Evolutionary conservation across 2,329 filamentous ascomycete genomes (phyloP).

Genomic region (Arthrinium puccinioides): DNA sequence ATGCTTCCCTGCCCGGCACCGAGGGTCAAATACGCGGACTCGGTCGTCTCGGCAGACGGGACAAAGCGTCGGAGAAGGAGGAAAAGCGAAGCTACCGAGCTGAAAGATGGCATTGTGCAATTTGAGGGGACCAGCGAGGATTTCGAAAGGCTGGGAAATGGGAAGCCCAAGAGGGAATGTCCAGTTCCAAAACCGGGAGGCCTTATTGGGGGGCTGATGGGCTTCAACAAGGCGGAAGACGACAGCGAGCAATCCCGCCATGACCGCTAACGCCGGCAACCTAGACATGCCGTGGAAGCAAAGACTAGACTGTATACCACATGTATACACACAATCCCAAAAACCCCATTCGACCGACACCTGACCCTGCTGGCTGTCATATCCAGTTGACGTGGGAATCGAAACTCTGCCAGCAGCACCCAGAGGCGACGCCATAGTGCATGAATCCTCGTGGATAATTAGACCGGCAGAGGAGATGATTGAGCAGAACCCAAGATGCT

Average conservation of each 20-base stretch:
- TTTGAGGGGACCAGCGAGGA: constrained; percentile 35
- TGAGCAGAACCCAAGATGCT: too few relatives aligned
- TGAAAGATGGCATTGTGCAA: constrained; percentile 40
- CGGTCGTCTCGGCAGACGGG: constrained; percentile 28
- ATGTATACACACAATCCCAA: constrained; percentile 1
- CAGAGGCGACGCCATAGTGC: too few relatives aligned
- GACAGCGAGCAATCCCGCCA: constrained; percentile 4
- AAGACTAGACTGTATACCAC: constrained; percentile 7
- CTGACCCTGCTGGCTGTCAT: neutral
- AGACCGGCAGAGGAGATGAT: too few relatives aligned
- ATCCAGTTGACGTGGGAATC: too few relatives aligned
- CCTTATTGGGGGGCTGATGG: constrained; percentile 66
- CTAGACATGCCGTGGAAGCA: too few relatives aligned
- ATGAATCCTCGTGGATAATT: too few relatives aligned
- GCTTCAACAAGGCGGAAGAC: constrained; percentile 45
- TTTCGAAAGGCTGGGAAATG: constrained; percentile 17
- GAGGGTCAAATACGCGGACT: constrained; percentile 67
- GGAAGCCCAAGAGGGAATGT: constrained; percentile 61
- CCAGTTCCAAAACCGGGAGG: constrained; percentile 88
- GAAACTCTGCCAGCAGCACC: too few relatives aligned
- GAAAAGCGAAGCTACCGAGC: constrained; percentile 29
- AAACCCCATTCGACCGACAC: neutral
- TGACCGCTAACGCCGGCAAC: too few relatives aligned
- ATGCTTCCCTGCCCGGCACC: constrained; percentile 85
- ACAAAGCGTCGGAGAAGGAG: constrained; percentile 35